Base-by-base conservation (phyloP, 495 filamentous ascomycete species). In the Daldinia decipiens region DNA sequence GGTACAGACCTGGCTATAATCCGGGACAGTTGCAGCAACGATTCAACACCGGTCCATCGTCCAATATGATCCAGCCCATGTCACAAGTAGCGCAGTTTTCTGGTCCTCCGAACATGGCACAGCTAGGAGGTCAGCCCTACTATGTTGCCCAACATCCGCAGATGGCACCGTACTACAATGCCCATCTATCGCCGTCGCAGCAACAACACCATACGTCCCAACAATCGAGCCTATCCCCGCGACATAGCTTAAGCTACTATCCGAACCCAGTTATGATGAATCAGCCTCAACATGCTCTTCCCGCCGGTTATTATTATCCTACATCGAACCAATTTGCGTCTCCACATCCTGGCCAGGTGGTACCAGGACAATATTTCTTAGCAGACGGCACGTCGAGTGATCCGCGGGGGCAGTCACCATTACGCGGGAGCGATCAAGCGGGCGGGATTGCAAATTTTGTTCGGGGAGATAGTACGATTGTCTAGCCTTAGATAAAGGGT, bases 1-100 rank as follows among this genome's bases (percentile, higher is more conserved):
- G 62, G 15, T 83, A 83, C 68, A 75, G 79, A 60, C 59, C 74
- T 40, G 67, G 65, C 17, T 78, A 78, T 76, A 80, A 65, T 47
- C 63, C 56, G 67, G 76, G 63, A 66, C 77, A 64, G 52, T 75
- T 76, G 29, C 82, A 73, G 45, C 83, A 81, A 21, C 70, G 81
- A 71, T 84, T 79, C 73, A 78, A 77, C 55, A 72, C 75, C 27
- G 75, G 74, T 43, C 77, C 82, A 21, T 76, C 81, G 26, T 74
- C 84, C 21, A 72, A 68, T 29, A 76, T 83, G 50, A 78, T 82
- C 34, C 80, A 80, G 57, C 81, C 81, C 45, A 71, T 82, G n/a
- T 79, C 78, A 60, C 82, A 84, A 59, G 80, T 80, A 39, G 65
- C 79, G n/a, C 87, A 86, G 56, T 85, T 78, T 54, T 75, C 74